Conservation (phyloP, 176 grass and related monocot genomes). For the Thalia dealbata region DNA sequence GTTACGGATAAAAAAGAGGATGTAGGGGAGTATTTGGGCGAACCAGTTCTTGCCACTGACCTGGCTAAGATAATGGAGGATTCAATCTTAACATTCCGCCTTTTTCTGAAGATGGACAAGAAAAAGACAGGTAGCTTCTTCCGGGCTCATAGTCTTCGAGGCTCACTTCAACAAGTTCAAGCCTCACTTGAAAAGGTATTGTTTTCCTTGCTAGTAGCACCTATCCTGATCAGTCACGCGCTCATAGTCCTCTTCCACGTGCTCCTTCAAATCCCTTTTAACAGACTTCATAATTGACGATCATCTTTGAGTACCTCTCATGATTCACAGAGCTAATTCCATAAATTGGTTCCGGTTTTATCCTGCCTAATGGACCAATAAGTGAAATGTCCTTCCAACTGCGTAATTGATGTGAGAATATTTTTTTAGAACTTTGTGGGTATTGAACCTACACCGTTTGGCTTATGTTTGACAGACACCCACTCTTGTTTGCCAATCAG, state of each 20-base stretch:
- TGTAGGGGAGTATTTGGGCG: conserved; percentile 37
- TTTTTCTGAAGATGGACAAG: conserved; percentile 92
- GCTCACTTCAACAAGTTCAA: conserved; percentile 81
- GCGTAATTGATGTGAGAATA: neutral
- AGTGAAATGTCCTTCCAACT: too few relatives aligned
- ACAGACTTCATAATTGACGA: too few relatives aligned
- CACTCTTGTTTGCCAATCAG: neutral
- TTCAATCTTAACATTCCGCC: conserved; percentile 70
- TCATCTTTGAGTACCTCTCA: too few relatives aligned
- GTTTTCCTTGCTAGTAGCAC: too few relatives aligned
- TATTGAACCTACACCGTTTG: too few relatives aligned
- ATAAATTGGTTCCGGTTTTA: too few relatives aligned
- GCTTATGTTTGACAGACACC: neutral
- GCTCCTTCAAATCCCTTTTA: too few relatives aligned
- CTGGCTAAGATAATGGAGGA: conserved; percentile 79
- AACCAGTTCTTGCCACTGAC: conserved; percentile 45
- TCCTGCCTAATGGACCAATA: too few relatives aligned
- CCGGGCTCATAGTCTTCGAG: conserved; percentile 41
- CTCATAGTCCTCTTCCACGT: too few relatives aligned
- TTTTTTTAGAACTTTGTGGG: too few relatives aligned
- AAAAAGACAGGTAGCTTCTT: conserved; percentile 49
- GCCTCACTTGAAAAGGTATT: conserved; percentile 77
- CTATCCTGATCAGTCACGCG: neutral
- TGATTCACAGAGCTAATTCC: too few relatives aligned
- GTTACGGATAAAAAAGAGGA: conserved; percentile 42